phyloP scores from a whole-genome alignment of 1,284 basidiomycete species.

The Cutaneotrichosporon dermatis region DNA sequence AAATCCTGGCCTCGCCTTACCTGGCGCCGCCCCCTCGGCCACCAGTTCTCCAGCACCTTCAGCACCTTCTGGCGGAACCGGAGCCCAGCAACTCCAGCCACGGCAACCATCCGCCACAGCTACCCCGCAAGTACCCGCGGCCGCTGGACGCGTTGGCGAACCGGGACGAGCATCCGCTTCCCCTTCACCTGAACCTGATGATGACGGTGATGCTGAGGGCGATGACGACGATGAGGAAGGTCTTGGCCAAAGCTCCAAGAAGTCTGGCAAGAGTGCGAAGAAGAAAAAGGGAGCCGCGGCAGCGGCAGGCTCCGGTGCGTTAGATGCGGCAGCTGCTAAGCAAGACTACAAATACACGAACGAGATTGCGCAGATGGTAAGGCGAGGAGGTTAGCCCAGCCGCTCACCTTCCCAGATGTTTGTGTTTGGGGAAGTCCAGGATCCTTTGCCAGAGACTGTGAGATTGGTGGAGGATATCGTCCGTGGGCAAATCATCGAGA shows the following conservation, averaged over 20 bases:
- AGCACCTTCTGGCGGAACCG: neutral
- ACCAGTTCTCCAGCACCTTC: constrained; percentile 12
- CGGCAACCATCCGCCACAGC: neutral
- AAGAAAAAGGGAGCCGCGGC: constrained; percentile 23
- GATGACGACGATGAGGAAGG: constrained; percentile 35
- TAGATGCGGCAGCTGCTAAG: constrained; percentile 14
- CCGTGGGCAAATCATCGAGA: constrained; percentile 85
- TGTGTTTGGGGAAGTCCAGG: constrained; percentile 91
- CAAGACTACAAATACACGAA: constrained; percentile 66
- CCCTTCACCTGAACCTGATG: constrained; percentile 27
- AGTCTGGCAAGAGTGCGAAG: constrained; percentile 19
- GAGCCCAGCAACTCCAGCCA: neutral
- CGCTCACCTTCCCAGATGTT: constrained; percentile 64
- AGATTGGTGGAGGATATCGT: constrained; percentile 94
- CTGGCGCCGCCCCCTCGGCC: constrained; percentile 2
- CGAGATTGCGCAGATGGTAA: constrained; percentile 78
- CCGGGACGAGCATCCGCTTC: constrained; percentile 13
- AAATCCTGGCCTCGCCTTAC: constrained; percentile 16
- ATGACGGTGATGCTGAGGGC: constrained; percentile 32
- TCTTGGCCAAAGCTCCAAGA: constrained; percentile 10
- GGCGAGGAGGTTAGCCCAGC: constrained; percentile 12
- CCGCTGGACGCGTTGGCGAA: neutral
- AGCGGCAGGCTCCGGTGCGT: constrained; percentile 3
- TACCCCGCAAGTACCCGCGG: neutral
- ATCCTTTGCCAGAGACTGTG: constrained; percentile 80